Evolutionary conservation across 495 filamentous ascomycete genomes (phyloP), one percentile per base, ranked within the genome.

Genomic region (Terfezia claveryi): DNA sequence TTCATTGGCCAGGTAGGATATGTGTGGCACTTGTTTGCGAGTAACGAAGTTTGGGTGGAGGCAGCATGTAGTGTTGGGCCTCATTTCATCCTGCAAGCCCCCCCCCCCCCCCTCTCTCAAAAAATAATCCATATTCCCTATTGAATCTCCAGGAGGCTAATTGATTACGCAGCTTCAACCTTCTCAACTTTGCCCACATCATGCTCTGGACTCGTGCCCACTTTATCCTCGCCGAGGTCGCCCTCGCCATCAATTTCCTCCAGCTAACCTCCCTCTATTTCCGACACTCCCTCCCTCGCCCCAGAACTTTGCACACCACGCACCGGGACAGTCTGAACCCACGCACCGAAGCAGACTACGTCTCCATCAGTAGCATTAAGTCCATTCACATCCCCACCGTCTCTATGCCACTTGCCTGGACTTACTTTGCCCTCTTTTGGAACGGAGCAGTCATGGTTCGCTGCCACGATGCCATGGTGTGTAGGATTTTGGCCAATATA

Each of bases 351-450:
- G 2, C 41, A 14, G 14, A 46, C 2, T 14, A 14, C 41, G 14
- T 46, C 41, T 6, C 41, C 12, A 71, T 69, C 20, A 71, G 72
- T 0, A 77, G 79, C 23, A 78, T 81, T 4, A 73, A 76, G 23
- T 73, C 81, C 55, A 81, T 91, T 59, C 87, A 93, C 65, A 66
- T 78, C 10, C 74, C 85, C 3, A 79, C 77, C 49, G 76, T 88
- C 10, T 78, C 81, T 8, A 82, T 80, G 10, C 87, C 87, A 4
- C 70, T 89, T 55, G 85, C 85, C 6, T 94, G 83, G 81, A 82
- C 80, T 0, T 79, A 87, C 58, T 79, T 87, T 36, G 81, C 83
- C 37, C 69, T 93, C 37, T 85, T 85, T 70, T 92, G 84, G 82
- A 82, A 86, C 59, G 87, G 87, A 5, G 84, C 87, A 6, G 82